Evolutionary conservation across 495 filamentous ascomycete species (phyloP), one percentile per base, ranked within the genome.

Genomic region (Neurospora sp.): DNA sequence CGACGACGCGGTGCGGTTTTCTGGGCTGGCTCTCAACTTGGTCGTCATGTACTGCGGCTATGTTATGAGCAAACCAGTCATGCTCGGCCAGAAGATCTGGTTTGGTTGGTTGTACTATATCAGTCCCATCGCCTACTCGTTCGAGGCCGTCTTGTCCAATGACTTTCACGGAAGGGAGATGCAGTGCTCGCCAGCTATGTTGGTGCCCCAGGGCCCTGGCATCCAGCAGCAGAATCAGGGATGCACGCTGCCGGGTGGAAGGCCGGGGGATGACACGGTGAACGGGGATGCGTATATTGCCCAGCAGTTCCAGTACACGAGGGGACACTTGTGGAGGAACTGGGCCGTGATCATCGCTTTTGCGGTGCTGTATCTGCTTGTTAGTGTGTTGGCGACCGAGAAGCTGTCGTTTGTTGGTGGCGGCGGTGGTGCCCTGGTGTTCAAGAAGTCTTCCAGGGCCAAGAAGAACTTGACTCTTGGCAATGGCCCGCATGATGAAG

Each of bases 11-110:
- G 78, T 80, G 10, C 77, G 78, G 12, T 78, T 81, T 39, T 74
- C 78, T 7, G 78, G 79, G 0, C 71, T 95, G 41, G 91, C 90
- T 86, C n/a, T 83, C 90, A 69, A 93, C 92, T 85, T 90, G 86
- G 61, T 88, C 86, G 37, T 94, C 69, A 88, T 94, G n/a, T 95
- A 92, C 79, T 92, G 92, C 9, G 91, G 91, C 39, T 95, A 91
- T 75, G 80, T 91, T 5, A 91, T 94, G 35, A 89, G 90, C 22
- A 88, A 87, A 0, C 85, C 82, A 69, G 86, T 91, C 61, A 90
- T 94, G 89, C 85, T 79, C 20, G 69, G 68, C 31, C 68, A 81
- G 27, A 77, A 89, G 73, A 90, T 90, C 0, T 94, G 91, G 90
- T 88, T 94, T 38, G 87, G 86, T 31, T 97, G 93, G 93, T 81